Evolutionary conservation across 2,329 filamentous ascomycete species (phyloP), one percentile per base, ranked within the genome.

Genomic region (Sclerotinia spermophila): DNA sequence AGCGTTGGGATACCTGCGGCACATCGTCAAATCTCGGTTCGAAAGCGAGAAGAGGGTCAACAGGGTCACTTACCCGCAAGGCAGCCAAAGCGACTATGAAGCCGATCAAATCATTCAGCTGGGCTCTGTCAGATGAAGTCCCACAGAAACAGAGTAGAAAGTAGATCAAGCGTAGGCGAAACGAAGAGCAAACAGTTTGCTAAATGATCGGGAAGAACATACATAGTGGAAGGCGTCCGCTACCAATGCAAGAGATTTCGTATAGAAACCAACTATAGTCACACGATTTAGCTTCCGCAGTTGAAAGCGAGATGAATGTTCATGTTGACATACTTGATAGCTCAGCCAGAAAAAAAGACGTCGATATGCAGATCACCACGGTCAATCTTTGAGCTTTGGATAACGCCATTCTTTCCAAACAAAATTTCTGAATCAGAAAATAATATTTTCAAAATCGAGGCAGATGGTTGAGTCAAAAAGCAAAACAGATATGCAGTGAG

Each of bases 161-260:
- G 27, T 33, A 53, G 5, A 38, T 38, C 69, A 33, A 61, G 30
- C 30, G 53, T n/a, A 35, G 33, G 45, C 62, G 33, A 66, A 62
- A 33, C 33, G 21, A 53, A 40, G 30, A 35, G 45, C 62, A 53
- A 66, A 53, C 33, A 30, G n/a, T 53, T 53, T 66, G 45, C 62
- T 66, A 55, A 45, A 66, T 40, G 4, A 35, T 30, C 48, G 45
- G 38, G 51, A 53, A 77, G 45, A 58, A 61, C 86, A 72, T 81
- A 91, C 89, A 77, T 93, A 92, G 78, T 94, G 92, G 75, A 94
- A 93, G 1, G 92, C 90, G 83, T 94, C 92, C 40, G 92, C 91
- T 38, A 94, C 83, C 3, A 94, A 82, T 0, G 90, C 90, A 17
- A 94, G 83, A 0, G 91, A 93, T 67, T 84, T 84, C 1, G 92